Evolutionary conservation across 2,329 filamentous ascomycete species (phyloP), one percentile per base, ranked within the genome.

Genomic region (Fonsecaea monophora): DNA sequence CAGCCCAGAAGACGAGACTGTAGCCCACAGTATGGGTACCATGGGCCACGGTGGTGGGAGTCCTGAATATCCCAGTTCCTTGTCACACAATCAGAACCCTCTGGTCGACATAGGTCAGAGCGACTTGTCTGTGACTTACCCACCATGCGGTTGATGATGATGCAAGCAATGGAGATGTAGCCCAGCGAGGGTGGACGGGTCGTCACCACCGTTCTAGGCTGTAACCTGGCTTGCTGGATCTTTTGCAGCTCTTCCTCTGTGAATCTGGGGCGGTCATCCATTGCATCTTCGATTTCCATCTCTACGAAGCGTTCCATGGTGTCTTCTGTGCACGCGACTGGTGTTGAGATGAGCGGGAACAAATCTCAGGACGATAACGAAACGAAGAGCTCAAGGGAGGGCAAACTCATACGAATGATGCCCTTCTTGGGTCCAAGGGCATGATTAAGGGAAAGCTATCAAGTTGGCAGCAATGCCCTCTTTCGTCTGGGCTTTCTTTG

Each of bases 51-150:
- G 37, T 48, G 37, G 56, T 42, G 30, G 56, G 56, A 30, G 56
- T 59, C 56, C n/a, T 32, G 12, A 59, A 59, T 13, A 59, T 59
- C 6, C 56, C 56, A n/a, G 56, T 59, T 3, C 56, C 40, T 59
- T 59, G 2, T 13, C 38, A 13, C 21, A 13, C 15, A 30, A 32
- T 9, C 21, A 30, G 56, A 34, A 40, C 30, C 30, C 25, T 25
- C 25, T 48, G 9, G 37, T 32, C 32, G 18, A 35, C 7, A 15
- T 30, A 12, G 18, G 21, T 45, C n/a, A 21, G 32, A 25, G 56
- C 21, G 30, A n/a, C 8, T 40, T 34, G 10, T 6, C 21, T n/a
- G 18, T 15, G 9, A 45, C 10, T 48, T 57, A 59, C 56, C 56
- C 10, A 59, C 42, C 56, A 59, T 59, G 13, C 56, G n/a, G 25